These are phyloP conservation scores for Aschersonia sp. DNA, from an alignment of 2,329 filamentous ascomycete species.

Conservation along the genomic window DNA sequence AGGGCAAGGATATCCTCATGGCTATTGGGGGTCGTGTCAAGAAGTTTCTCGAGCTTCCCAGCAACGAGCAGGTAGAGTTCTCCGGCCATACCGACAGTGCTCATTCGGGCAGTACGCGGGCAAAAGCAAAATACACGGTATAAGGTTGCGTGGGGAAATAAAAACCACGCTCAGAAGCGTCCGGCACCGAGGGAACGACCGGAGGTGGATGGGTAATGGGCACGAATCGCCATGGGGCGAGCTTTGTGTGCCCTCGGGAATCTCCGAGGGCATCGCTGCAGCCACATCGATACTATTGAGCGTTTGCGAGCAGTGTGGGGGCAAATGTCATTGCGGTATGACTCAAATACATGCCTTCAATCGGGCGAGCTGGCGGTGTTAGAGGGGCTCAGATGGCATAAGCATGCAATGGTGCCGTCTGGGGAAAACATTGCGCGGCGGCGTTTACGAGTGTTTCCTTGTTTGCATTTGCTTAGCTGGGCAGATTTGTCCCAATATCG, in stretches of 20 bases:
- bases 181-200: no score
- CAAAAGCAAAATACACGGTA: slow-evolving; percentile 84
- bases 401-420: not conserved
- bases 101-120: slow-evolving; percentile 82
- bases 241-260: no score
- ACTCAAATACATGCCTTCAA: not conserved
- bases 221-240: no score
- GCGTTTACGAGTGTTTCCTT: slow-evolving; percentile 3
- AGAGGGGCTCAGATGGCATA: not conserved
- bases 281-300: no score
- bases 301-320: no score
- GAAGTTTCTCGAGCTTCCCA: slow-evolving; percentile 68
- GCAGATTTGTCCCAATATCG: not conserved
- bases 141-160: slow-evolving; percentile 24
- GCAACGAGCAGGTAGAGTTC: slow-evolving; percentile 75
- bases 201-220: no score
- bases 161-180: no score
- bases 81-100: slow-evolving; percentile 92
- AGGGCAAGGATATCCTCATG: slow-evolving; percentile 73
- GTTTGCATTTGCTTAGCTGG: slow-evolving; percentile 6
- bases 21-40: slow-evolving; percentile 86
- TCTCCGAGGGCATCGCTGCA: no score
- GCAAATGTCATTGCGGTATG: no score
- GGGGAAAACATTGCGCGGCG: not conserved
- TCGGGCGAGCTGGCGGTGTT: not conserved